Percentiles rank a stretch among this genome's conserved stretches.
Conservation (phyloP, 345 rosid species). For the Eucalyptus pumila region DNA sequence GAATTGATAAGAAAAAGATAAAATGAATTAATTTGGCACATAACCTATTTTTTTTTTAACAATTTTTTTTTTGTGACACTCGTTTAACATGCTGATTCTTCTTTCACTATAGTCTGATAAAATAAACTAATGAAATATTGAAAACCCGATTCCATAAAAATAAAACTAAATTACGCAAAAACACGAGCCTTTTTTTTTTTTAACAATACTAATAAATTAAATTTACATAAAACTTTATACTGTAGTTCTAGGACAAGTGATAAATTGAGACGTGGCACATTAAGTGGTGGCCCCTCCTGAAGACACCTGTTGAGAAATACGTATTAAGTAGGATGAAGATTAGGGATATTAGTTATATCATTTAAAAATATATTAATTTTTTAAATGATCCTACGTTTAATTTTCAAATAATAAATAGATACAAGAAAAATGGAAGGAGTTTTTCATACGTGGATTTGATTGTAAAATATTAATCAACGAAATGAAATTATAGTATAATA, state of each 20-base stretch:
- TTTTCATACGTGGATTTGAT: background rate
- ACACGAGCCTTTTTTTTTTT: background rate
- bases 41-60: background rate
- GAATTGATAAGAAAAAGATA: background rate
- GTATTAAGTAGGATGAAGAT: background rate
- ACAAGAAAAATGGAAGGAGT: background rate
- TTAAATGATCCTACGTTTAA: background rate
- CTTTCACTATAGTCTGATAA: background rate
- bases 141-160: background rate
- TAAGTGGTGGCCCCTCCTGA: background rate
- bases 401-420: background rate
- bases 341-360: background rate
- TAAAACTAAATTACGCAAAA: background rate
- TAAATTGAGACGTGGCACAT: background rate
- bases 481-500: background rate
- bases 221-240: no score
- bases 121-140: background rate
- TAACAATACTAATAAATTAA: no score
- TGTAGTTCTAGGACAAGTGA: background rate
- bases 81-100: background rate
- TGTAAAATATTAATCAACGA: background rate
- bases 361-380: background rate
- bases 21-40: background rate
- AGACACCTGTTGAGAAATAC: background rate
- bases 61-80: background rate